Percentiles rank a stretch among this genome's conserved stretches.
These are phyloP conservation scores for Scytalidium lignicola DNA, from an alignment of 2,329 filamentous ascomycete species.

Conservation along the genomic window DNA sequence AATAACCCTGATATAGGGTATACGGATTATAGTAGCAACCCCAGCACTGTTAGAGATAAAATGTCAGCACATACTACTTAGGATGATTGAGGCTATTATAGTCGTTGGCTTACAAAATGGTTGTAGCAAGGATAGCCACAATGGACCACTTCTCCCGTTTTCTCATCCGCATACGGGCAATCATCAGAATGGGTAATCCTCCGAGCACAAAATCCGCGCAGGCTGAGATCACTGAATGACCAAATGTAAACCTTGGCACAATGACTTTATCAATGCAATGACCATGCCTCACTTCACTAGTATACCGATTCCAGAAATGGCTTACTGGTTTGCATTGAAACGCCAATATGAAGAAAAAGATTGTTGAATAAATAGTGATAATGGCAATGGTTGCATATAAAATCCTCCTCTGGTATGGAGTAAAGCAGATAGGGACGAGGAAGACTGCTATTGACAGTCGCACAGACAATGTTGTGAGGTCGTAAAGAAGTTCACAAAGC, in stretches of 20 bases:
- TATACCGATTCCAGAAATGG: constrained; percentile 41
- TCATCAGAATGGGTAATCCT: constrained; percentile 48
- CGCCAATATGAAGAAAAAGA: constrained; percentile 45
- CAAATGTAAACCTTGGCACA: constrained; percentile 46
- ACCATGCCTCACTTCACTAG: constrained; percentile 15
- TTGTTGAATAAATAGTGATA: constrained; percentile 37
- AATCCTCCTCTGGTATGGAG: constrained; percentile 37
- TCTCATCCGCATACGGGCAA: constrained; percentile 52
- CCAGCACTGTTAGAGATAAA: constrained; percentile 13
- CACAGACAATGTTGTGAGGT: constrained; percentile 36
- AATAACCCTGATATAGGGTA: constrained; percentile 18
- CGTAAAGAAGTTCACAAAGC: constrained; percentile 51
- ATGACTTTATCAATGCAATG: constrained; percentile 35
- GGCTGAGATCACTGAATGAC: constrained; percentile 43
- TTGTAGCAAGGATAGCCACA: constrained; percentile 49
- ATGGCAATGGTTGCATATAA: constrained; percentile 42
- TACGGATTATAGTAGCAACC: constrained; percentile 17
- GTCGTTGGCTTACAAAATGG: constrained; percentile 38
- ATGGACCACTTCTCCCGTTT: constrained; percentile 45
- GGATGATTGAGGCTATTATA: background rate
- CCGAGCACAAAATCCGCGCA: constrained; percentile 46
- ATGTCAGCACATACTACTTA: background rate
- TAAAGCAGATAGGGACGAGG: constrained; percentile 45
- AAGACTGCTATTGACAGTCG: constrained; percentile 46
- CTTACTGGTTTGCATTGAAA: constrained; percentile 48